Conservation (phyloP, 495 filamentous ascomycete genomes). For the Paragyromitra xinjiangensis region DNA sequence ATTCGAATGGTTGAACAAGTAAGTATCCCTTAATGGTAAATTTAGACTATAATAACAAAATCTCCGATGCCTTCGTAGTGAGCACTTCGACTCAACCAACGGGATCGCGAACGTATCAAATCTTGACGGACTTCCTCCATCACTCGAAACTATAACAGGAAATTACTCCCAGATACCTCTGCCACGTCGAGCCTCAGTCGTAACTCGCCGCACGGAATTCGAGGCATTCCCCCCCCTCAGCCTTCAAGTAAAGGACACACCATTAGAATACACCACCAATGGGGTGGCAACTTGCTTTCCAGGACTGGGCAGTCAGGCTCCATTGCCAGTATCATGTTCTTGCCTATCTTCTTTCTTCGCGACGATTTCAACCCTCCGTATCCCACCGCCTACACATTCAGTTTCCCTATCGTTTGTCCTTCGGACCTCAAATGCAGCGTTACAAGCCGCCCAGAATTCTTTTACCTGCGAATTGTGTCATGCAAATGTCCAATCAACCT, state of each 20-base stretch:
- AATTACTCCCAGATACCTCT: background rate
- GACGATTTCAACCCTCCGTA: slow-evolving; percentile 27
- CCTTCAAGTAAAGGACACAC: slow-evolving; percentile 10
- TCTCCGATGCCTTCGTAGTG: background rate
- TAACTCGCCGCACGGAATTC: slow-evolving; percentile 2
- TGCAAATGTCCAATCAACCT: slow-evolving; percentile 6
- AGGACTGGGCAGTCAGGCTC: background rate
- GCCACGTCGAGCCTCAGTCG: background rate
- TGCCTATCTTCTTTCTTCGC: slow-evolving; percentile 27
- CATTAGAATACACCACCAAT: background rate
- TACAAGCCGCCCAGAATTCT: slow-evolving; percentile 16
- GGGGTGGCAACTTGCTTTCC: slow-evolving; percentile 9
- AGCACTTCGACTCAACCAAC: background rate
- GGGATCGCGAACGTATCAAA: background rate
- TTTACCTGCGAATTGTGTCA: slow-evolving; percentile 33
- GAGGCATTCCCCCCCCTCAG: slow-evolving; percentile 2
- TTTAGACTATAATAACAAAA: slow-evolving; percentile 1
- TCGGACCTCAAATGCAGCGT: slow-evolving; percentile 28
- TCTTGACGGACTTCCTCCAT: background rate
- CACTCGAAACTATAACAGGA: background rate
- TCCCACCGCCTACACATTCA: slow-evolving; percentile 8
- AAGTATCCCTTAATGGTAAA: background rate
- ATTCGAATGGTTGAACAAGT: slow-evolving; percentile 36
- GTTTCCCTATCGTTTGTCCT: slow-evolving; percentile 22
- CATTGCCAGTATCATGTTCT: slow-evolving; percentile 10